Evolutionary conservation across 1,139 yeast genomes (phyloP).

Genomic region (Neolecta irregularis): DNA sequence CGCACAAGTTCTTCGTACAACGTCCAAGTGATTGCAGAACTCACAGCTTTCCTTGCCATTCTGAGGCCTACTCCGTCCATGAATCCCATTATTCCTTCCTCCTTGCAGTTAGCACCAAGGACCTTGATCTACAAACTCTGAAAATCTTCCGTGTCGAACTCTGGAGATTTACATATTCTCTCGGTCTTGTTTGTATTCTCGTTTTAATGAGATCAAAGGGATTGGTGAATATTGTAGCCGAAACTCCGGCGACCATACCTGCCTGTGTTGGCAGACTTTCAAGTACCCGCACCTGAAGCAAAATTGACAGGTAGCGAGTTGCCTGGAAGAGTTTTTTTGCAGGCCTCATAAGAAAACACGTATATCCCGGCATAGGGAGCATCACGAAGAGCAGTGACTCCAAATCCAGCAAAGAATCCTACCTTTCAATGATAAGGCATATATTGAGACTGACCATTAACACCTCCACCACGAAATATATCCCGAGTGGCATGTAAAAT

Average conservation of each 20-base stretch:
- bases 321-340: conserved; percentile 10
- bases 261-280: no score
- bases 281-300: not conserved
- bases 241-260: conserved; percentile 59
- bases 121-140: no score
- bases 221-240: conserved; percentile 77
- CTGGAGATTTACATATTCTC: conserved; percentile 23
- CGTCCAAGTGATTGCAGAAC: conserved; percentile 88
- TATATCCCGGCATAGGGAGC: conserved; percentile 95
- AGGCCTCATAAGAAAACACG: conserved; percentile 32
- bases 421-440: no score
- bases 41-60: conserved; percentile 67
- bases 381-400: conserved; percentile 78
- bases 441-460: no score
- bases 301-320: conserved; percentile 14
- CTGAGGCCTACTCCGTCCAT: conserved; percentile 77
- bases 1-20: no score
- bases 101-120: no score
- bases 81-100: conserved; percentile 42
- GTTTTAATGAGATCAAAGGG: conserved; percentile 94
- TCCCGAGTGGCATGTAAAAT: conserved; percentile 45
- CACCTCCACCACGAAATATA: conserved; percentile 38
- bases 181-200: conserved; percentile 49
- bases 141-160: conserved; percentile 28
- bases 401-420: conserved; percentile 80